These are phyloP conservation scores for Emmonsiellopsis sp. DNA, from an alignment of 2,329 filamentous ascomycete species.

Conservation along the genomic window DNA sequence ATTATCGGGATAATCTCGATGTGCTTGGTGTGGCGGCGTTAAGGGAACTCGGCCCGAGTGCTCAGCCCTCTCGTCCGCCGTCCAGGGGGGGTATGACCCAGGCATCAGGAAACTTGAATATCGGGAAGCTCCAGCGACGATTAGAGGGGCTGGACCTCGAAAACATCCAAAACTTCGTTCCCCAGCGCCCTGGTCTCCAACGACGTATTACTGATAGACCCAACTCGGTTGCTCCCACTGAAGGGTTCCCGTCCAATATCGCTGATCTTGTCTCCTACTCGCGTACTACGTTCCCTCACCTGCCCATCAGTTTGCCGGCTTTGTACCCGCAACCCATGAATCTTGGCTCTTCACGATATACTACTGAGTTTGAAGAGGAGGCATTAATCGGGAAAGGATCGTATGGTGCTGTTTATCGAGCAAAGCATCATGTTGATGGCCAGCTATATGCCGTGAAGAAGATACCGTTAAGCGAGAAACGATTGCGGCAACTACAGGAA, in stretches of 20 bases:
- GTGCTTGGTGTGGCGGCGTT: constrained; percentile 28
- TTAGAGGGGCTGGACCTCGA: not conserved
- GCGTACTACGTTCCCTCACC: constrained; percentile 12
- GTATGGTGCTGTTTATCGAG: constrained; percentile 56
- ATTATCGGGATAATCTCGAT: constrained; percentile 36
- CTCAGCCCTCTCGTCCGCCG: constrained; percentile 10
- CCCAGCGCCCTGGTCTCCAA: not conserved
- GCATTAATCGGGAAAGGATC: constrained; percentile 54
- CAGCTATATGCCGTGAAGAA: constrained; percentile 58
- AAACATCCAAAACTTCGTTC: not conserved
- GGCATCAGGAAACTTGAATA: constrained; percentile 5
- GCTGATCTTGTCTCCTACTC: constrained; percentile 11
- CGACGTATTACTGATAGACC: constrained; percentile 8
- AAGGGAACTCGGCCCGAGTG: constrained; percentile 23
- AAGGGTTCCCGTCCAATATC: constrained; percentile 3
- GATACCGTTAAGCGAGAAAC: constrained; percentile 46
- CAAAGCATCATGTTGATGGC: constrained; percentile 51
- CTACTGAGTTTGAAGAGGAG: constrained; percentile 44
- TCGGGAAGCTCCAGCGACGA: not conserved
- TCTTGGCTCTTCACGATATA: constrained; percentile 32
- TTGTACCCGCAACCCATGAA: constrained; percentile 6
- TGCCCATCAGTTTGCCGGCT: constrained; percentile 7
- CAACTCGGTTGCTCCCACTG: constrained; percentile 4
- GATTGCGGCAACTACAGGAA: constrained; percentile 43
- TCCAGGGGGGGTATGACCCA: constrained; percentile 16